A percentile compares a stretch with the other conserved stretches of the same genome.
Evolutionary conservation across 225 moss, liverwort and hornwort species (phyloP).

Genomic region (Lunularia cruciata): DNA sequence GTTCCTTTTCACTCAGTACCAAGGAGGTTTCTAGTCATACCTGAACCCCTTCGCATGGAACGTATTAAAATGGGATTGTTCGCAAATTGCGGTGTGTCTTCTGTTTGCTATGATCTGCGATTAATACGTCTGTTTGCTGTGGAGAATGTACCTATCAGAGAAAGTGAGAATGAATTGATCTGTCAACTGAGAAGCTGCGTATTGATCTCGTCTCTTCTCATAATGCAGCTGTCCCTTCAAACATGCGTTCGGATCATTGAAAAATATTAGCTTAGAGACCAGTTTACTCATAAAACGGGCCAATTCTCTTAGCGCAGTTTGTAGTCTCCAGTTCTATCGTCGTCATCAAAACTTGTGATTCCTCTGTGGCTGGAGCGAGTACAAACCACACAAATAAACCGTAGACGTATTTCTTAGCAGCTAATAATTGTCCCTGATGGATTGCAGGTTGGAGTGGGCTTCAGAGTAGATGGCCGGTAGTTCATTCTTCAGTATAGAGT

Average conservation of each 20-base stretch:
- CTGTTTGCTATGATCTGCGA: background rate
- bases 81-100: background rate
- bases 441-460: slow-evolving; percentile 19
- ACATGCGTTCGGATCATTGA: background rate
- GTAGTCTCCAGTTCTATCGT: background rate
- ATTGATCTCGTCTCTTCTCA: background rate
- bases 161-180: background rate
- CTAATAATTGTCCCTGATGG: slow-evolving; percentile 13
- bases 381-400: background rate
- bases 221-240: background rate
- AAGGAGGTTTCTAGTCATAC: too few species aligned
- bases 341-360: slow-evolving; percentile 3
- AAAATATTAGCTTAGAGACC: background rate
- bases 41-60: too few species aligned
- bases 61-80: too few species aligned
- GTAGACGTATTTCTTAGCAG: background rate
- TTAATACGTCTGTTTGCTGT: background rate
- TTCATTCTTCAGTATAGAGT: background rate
- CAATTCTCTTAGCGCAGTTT: background rate
- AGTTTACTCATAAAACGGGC: background rate
- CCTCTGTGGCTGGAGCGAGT: background rate
- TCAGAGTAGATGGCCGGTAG: slow-evolving; percentile 24
- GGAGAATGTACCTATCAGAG: too few species aligned
- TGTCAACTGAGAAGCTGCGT: background rate
- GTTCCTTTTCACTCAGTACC: background rate